Evolutionary conservation across 176 grass and related monocot genomes (phyloP).

Genomic region (Zea mays): DNA sequence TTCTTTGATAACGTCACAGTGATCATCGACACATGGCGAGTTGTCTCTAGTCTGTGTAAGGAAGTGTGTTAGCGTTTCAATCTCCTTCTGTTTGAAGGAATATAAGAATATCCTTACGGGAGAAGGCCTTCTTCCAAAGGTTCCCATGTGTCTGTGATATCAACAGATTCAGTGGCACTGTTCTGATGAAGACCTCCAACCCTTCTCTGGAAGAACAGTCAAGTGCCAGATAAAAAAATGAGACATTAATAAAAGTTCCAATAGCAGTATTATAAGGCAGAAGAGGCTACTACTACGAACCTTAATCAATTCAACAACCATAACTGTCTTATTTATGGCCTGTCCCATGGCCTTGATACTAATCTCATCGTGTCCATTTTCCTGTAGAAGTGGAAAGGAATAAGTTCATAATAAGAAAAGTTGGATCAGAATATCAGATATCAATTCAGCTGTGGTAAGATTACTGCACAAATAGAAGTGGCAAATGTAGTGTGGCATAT

Average conservation of each 20-base stretch:
- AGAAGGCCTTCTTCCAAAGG: slow-evolving; percentile 94
- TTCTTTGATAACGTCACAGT: slow-evolving; percentile 83
- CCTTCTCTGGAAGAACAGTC: slow-evolving; percentile 65
- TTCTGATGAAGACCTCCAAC: slow-evolving; percentile 77
- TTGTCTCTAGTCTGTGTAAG: slow-evolving; percentile 78
- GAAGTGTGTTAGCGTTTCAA: slow-evolving; percentile 10
- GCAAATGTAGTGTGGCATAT: neutral
- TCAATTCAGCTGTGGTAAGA: neutral
- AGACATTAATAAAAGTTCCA: neutral
- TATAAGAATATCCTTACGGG: slow-evolving; percentile 51
- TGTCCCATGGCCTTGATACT: slow-evolving; percentile 80
- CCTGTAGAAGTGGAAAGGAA: slow-evolving; percentile 39
- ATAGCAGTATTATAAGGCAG: slow-evolving; percentile 1
- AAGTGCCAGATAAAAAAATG: slow-evolving; percentile 14
- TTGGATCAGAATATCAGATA: neutral
- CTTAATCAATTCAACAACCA: slow-evolving; percentile 90
- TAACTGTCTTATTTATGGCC: slow-evolving; percentile 80
- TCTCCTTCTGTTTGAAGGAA: slow-evolving; percentile 32
- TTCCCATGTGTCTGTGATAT: slow-evolving; percentile 91
- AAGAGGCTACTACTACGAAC: slow-evolving; percentile 32
- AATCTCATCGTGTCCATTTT: slow-evolving; percentile 73
- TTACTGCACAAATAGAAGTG: neutral
- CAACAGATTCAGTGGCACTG: slow-evolving; percentile 63
- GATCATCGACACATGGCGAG: slow-evolving; percentile 82
- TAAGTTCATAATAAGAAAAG: neutral